Percentiles rank a stretch among this genome's conserved stretches.
These are phyloP conservation scores for Sequoiadendron giganteum DNA, from an alignment of 75 land plant species.

Conservation along the genomic window DNA sequence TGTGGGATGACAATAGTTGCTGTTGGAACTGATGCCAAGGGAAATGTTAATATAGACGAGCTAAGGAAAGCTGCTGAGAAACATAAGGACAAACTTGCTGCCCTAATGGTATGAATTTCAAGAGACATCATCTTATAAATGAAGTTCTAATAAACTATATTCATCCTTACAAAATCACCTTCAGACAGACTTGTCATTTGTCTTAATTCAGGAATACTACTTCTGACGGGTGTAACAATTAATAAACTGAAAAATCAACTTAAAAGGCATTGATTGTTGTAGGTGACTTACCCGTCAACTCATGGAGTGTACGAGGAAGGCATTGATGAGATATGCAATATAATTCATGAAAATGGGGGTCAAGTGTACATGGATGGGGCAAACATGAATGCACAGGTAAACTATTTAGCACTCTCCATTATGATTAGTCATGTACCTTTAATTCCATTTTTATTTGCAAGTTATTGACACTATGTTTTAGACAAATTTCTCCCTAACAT, in stretches of 20 bases:
- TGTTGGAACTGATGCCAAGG: constrained; percentile 12
- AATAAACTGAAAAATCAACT: not conserved
- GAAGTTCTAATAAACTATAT: not conserved
- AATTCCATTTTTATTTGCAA: not conserved
- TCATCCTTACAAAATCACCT: not conserved
- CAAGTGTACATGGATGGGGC: constrained; percentile 17
- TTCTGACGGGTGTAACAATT: not conserved
- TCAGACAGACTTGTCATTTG: not conserved
- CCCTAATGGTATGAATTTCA: not conserved
- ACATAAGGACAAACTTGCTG: constrained; percentile 36
- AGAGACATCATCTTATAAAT: not conserved
- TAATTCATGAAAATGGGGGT: constrained; percentile 74
- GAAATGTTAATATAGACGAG: constrained; percentile 8
- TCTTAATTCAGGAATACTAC: not conserved
- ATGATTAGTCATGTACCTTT: not conserved
- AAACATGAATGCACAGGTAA: constrained; percentile 55
- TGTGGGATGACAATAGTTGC: constrained; percentile 11
- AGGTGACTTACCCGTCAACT: constrained; percentile 99
- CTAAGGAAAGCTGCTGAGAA: constrained; percentile 41
- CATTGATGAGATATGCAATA: constrained; percentile 95
- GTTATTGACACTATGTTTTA: not conserved
- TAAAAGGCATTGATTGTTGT: not conserved
- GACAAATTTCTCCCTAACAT: not conserved
- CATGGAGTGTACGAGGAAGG: constrained; percentile 99
- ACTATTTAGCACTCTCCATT: not conserved